Evolutionary conservation across 2,329 filamentous ascomycete genomes (phyloP).

Genomic region (Cercospora sesami): DNA sequence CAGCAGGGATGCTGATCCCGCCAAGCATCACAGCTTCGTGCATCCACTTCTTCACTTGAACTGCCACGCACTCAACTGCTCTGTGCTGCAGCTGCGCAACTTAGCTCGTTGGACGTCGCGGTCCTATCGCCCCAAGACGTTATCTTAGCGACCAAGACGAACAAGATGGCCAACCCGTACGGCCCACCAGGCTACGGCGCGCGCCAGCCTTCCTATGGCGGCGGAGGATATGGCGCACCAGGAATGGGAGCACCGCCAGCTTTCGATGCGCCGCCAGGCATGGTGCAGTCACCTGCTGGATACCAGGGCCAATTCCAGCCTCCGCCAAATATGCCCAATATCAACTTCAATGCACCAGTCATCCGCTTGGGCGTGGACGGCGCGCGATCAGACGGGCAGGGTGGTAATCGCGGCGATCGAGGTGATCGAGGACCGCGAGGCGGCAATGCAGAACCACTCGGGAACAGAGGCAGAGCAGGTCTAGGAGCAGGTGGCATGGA

Average conservation of each 20-base stretch:
- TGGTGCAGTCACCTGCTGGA: constrained; percentile 73
- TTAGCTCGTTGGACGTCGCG: neutral
- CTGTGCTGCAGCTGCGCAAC: neutral
- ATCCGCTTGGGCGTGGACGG: constrained; percentile 83
- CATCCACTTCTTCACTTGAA: neutral
- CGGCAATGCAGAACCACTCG: constrained; percentile 43
- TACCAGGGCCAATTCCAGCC: constrained; percentile 84
- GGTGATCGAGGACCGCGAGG: constrained; percentile 29
- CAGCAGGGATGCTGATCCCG: constrained; percentile 1
- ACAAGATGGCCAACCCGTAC: constrained; percentile 40
- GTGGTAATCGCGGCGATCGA: constrained; percentile 45
- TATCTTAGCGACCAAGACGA: neutral
- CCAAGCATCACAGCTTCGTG: constrained; percentile 10
- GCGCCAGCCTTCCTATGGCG: constrained; percentile 63
- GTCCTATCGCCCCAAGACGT: neutral
- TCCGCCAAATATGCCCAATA: constrained; percentile 89
- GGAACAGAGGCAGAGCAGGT: constrained; percentile 48
- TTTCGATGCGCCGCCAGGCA: constrained; percentile 73
- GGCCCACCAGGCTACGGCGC: constrained; percentile 61
- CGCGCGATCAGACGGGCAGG: constrained; percentile 58
- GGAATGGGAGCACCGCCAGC: constrained; percentile 78
- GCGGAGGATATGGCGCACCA: constrained; percentile 48
- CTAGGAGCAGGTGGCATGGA: constrained; percentile 53
- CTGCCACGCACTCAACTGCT: neutral
- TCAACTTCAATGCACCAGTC: constrained; percentile 96